phyloP scores from a whole-genome alignment of 305 asterid species.

The Fraxinus platypoda region DNA sequence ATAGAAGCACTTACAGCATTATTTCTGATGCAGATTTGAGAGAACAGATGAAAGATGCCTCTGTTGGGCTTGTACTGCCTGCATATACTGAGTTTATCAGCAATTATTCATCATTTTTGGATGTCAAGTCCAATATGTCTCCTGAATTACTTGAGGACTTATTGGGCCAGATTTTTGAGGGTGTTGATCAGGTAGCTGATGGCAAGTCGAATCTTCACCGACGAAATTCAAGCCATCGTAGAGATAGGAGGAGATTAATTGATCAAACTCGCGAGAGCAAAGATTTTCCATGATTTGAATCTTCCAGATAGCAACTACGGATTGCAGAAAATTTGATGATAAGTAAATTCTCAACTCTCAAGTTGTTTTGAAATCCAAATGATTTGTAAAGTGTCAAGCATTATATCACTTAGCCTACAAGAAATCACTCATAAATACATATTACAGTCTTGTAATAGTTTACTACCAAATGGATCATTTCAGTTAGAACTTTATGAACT shows the following conservation, averaged over 20 bases:
- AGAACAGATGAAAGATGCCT: conserved; percentile 68
- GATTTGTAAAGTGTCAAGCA: not conserved
- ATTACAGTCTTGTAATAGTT: not conserved
- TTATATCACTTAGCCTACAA: not conserved
- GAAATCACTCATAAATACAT: not conserved
- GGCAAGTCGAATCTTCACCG: conserved; percentile 25
- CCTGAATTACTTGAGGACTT: conserved; percentile 44
- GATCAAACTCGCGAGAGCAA: conserved; percentile 35
- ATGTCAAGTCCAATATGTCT: conserved; percentile 33
- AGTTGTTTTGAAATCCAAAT: not conserved
- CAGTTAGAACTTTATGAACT: not conserved
- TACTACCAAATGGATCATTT: not conserved
- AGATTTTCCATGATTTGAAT: conserved; percentile 25
- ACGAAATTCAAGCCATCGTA: conserved; percentile 20
- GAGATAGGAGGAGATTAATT: conserved; percentile 30
- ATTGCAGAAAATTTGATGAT: not conserved
- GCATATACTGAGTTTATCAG: conserved; percentile 48
- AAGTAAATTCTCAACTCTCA: not conserved
- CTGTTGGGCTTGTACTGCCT: conserved; percentile 52
- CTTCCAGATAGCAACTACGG: not conserved
- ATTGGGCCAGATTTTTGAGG: conserved; percentile 50
- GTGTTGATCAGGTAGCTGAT: conserved; percentile 23
- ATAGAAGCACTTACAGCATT: conserved; percentile 47
- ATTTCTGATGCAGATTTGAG: conserved; percentile 74
- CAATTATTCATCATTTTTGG: conserved; percentile 33